Evolutionary conservation across 129 eudicot species (phyloP).

Genomic region (Escallonia rubra): DNA sequence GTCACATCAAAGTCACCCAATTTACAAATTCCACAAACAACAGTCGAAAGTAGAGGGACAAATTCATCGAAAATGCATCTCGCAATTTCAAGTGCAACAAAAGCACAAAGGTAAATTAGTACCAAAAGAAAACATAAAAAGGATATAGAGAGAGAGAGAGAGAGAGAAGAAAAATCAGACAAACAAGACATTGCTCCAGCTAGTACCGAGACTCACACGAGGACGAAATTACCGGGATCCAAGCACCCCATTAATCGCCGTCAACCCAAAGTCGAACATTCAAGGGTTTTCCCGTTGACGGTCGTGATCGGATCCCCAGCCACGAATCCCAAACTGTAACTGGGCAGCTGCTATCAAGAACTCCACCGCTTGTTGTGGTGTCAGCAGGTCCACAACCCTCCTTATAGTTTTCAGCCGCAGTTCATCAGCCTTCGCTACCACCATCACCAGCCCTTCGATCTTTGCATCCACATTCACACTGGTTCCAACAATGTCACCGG

Average conservation of each 20-base stretch:
- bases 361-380: constrained; percentile 81
- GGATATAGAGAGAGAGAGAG: too few species aligned
- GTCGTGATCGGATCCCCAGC: constrained; percentile 61
- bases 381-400: constrained; percentile 62
- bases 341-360: constrained; percentile 69
- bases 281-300: constrained; percentile 19
- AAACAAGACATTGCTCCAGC: too few species aligned
- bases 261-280: background rate
- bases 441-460: constrained; percentile 35
- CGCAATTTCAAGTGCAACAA: too few species aligned
- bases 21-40: too few species aligned
- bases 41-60: too few species aligned
- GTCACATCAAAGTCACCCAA: too few species aligned
- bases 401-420: constrained; percentile 54
- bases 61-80: too few species aligned
- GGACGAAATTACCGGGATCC: background rate
- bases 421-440: constrained; percentile 60
- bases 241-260: background rate
- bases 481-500: constrained; percentile 35
- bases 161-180: too few species aligned
- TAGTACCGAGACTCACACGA: too few species aligned
- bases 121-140: too few species aligned
- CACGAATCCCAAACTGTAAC: constrained; percentile 57
- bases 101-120: too few species aligned
- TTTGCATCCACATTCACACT: constrained; percentile 34